Evolutionary conservation across 129 eudicot genomes (phyloP).

Genomic region (sunflower (Helianthus annuus)): HanXRQr2.0-SUNRISE NC_035449.2:25481993-25482492

Average conservation of each 20-base stretch:
- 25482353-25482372: slow-evolving; percentile 37
- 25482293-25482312: slow-evolving; percentile 53
- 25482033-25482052: too few relatives aligned
- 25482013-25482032: too few relatives aligned
- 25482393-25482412: slow-evolving; percentile 38
- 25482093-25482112: slow-evolving; percentile 23
- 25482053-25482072: neutral
- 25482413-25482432: slow-evolving; percentile 44
- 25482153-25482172: slow-evolving; percentile 35
- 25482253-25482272: slow-evolving; percentile 48
- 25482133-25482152: slow-evolving; percentile 16
- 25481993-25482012: neutral
- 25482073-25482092: slow-evolving; percentile 26
- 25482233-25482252: slow-evolving; percentile 52
- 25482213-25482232: slow-evolving; percentile 54
- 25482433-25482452: slow-evolving; percentile 3
- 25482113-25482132: slow-evolving; percentile 24
- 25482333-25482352: slow-evolving; percentile 40
- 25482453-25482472: slow-evolving; percentile 48
- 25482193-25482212: slow-evolving; percentile 40
- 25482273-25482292: slow-evolving; percentile 48
- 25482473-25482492: slow-evolving; percentile 53
- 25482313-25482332: slow-evolving; percentile 65
- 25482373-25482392: slow-evolving; percentile 48
- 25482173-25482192: slow-evolving; percentile 35